Evolutionary conservation across 371 early-diverging fungal species (phyloP).

Genomic region (Gilbertella persicaria): DNA sequence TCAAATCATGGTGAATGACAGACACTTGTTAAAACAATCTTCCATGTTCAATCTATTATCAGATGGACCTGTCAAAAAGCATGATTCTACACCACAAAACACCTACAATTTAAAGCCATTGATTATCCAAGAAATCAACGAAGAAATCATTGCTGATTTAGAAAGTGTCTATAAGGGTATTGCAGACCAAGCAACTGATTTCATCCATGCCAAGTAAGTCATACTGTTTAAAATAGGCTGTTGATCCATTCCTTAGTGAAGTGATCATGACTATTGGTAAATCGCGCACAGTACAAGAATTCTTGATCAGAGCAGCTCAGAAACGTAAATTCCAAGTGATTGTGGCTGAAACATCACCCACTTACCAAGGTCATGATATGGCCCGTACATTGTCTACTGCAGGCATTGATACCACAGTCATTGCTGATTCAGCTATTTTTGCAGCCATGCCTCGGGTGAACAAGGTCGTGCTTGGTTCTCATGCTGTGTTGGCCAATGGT

Average conservation of each 20-base stretch:
- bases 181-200: slow-evolving; percentile 78
- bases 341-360: slow-evolving; percentile 90
- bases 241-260: slow-evolving; percentile 58
- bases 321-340: slow-evolving; percentile 92
- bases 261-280: slow-evolving; percentile 93
- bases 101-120: slow-evolving; percentile 61
- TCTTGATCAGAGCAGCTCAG: slow-evolving; percentile 83
- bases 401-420: slow-evolving; percentile 91
- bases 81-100: slow-evolving; percentile 24
- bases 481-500: slow-evolving; percentile 94
- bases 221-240: background rate
- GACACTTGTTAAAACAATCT: slow-evolving; percentile 39
- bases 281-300: slow-evolving; percentile 85
- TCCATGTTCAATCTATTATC: slow-evolving; percentile 69
- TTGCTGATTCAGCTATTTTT: slow-evolving; percentile 92
- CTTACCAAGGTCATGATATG: slow-evolving; percentile 84
- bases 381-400: slow-evolving; percentile 73
- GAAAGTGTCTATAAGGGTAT: slow-evolving; percentile 73
- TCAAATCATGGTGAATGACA: slow-evolving; percentile 40
- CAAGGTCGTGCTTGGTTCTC: slow-evolving; percentile 94
- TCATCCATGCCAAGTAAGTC: slow-evolving; percentile 85
- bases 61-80: slow-evolving; percentile 42
- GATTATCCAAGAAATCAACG: slow-evolving; percentile 83
- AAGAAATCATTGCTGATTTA: slow-evolving; percentile 81
- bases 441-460: slow-evolving; percentile 97